Percentiles rank a stretch among this genome's conserved stretches.
Conservation (phyloP, 2,329 filamentous ascomycete species). For the Aspergillus awamori region DNA sequence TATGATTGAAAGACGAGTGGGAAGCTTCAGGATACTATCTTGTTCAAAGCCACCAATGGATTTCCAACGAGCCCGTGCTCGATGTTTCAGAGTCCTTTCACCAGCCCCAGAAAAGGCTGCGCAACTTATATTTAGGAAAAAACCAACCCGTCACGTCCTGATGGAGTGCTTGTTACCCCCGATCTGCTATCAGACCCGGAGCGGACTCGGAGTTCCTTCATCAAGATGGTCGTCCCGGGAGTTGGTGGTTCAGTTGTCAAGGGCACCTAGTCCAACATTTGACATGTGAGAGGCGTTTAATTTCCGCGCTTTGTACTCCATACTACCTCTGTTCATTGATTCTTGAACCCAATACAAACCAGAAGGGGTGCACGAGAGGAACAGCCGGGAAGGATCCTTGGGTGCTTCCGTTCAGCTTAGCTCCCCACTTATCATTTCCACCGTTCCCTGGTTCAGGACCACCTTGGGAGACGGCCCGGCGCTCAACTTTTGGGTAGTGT, state of each 20-base stretch:
- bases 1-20: slow-evolving; percentile 12
- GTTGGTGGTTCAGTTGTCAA: neutral
- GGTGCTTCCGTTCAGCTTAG: slow-evolving; percentile 17
- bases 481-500: slow-evolving; percentile 14
- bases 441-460: slow-evolving; percentile 11
- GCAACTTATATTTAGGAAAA: slow-evolving; percentile 1
- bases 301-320: neutral
- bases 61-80: slow-evolving; percentile 24
- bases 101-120: neutral
- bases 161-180: neutral
- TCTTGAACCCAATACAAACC: neutral
- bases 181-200: neutral
- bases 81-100: slow-evolving; percentile 20
- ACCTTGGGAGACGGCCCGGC: slow-evolving; percentile 4
- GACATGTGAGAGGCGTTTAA: neutral
- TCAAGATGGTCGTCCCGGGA: neutral
- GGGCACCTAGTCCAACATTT: neutral
- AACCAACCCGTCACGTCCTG: neutral
- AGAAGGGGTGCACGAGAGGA: neutral
- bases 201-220: neutral
- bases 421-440: slow-evolving; percentile 22
- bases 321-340: neutral
- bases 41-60: slow-evolving; percentile 4
- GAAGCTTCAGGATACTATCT: neutral
- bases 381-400: slow-evolving; percentile 16